Conservation (phyloP, 2,329 filamentous ascomycete species). For the Thyridium curvatum region DNA sequence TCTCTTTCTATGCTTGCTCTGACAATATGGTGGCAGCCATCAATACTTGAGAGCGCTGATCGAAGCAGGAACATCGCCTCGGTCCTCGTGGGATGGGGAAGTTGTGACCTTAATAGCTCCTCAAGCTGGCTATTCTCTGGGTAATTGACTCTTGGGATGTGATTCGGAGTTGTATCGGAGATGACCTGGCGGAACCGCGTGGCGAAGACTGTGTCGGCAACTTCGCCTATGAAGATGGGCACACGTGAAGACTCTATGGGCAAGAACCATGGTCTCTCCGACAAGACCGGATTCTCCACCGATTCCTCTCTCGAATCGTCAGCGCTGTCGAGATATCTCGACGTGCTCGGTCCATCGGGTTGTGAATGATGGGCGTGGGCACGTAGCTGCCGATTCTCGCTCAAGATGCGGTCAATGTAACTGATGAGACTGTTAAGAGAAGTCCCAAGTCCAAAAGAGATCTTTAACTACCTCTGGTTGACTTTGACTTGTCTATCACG, state of each 20-base stretch:
- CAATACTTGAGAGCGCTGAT: no score
- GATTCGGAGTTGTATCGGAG: neutral
- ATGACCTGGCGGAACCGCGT: constrained; percentile 2
- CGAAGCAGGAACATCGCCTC: no score
- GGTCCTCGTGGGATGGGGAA: no score
- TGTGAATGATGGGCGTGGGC: neutral
- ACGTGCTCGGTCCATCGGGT: neutral
- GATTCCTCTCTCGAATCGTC: neutral
- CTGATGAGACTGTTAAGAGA: neutral
- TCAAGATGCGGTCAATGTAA: constrained; percentile 2
- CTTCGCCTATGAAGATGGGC: constrained; percentile 2
- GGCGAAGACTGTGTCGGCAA: constrained; percentile 1
- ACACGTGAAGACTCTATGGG: neutral
- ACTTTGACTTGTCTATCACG: constrained; percentile 4
- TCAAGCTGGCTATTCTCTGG: neutral
- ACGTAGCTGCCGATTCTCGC: constrained; percentile 3
- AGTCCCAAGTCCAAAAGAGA: neutral
- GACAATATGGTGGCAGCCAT: no score
- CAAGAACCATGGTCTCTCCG: constrained; percentile 2
- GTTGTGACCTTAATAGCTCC: no score
- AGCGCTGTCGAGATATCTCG: neutral
- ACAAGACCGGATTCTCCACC: neutral
- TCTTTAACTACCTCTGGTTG: neutral
- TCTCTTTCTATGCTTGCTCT: no score
- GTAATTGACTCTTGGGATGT: constrained; percentile 2